These are phyloP conservation scores for Penicillium thymicola DNA, from an alignment of 2,329 filamentous ascomycete species.

Conservation along the genomic window DNA sequence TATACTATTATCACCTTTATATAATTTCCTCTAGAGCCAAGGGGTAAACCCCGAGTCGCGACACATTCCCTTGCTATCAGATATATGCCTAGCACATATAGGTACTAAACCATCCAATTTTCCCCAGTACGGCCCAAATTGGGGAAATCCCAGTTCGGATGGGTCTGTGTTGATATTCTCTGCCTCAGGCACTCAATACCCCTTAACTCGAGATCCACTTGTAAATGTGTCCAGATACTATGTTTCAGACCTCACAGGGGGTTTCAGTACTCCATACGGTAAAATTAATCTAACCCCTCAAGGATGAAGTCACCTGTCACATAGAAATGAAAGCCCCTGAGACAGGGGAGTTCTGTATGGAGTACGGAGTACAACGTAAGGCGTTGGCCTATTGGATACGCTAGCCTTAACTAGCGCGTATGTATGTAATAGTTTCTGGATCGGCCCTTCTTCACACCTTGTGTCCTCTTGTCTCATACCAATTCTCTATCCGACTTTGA, in stretches of 20 bases:
- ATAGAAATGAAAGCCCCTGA: slow-evolving; percentile 8
- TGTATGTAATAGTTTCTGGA: slow-evolving; percentile 14
- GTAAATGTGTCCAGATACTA: not conserved
- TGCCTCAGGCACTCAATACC: not conserved
- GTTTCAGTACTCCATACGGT: not conserved
- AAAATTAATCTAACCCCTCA: not conserved
- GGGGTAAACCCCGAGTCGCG: not conserved
- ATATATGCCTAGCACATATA: not conserved
- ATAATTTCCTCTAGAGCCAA: not conserved
- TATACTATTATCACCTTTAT: not conserved
- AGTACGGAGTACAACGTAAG: not conserved
- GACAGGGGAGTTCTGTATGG: not conserved
- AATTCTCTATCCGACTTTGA: not conserved
- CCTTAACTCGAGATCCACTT: not conserved
- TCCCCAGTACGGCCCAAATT: not conserved
- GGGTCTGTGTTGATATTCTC: not conserved
- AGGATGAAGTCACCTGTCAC: slow-evolving; percentile 2
- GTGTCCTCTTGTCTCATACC: slow-evolving; percentile 1
- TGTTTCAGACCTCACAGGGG: not conserved
- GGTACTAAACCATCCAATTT: not conserved
- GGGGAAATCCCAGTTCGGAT: not conserved
- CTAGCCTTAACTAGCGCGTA: slow-evolving; percentile 9
- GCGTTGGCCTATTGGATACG: slow-evolving; percentile 5
- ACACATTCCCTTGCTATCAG: not conserved
- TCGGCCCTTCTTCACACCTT: slow-evolving; percentile 2